Evolutionary conservation across 225 moss, liverwort and hornwort species (phyloP).

Genomic region (Pseudoscleropodium purum): DNA sequence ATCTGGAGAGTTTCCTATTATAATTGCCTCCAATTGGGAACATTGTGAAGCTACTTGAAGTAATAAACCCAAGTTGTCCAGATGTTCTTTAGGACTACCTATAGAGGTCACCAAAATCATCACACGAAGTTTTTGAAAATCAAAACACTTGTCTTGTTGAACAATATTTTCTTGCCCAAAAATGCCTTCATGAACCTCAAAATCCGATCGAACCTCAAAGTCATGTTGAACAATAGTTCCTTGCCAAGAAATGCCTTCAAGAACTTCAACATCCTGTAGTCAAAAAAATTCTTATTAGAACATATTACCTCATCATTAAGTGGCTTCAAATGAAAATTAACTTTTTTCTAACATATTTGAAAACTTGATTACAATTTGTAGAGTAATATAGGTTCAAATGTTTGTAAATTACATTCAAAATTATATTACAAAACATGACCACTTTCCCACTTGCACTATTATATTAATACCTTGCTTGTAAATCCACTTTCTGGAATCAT

Average conservation of each 20-base stretch:
- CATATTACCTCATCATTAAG: neutral
- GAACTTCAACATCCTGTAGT: neutral
- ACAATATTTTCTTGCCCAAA: rapidly evolving
- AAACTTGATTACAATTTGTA: neutral
- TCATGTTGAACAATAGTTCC: too few species aligned
- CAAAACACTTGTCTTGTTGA: neutral
- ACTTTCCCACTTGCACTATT: neutral
- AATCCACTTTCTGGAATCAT: neutral
- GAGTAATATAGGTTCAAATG: rapidly evolving
- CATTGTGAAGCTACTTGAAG: neutral
- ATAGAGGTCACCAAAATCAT: neutral
- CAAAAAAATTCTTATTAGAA: neutral
- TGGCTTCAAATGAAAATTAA: neutral
- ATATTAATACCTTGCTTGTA: neutral
- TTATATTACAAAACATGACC: neutral
- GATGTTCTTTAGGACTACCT: rapidly evolving
- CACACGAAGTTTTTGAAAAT: neutral
- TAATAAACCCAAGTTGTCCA: neutral
- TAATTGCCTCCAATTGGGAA: neutral
- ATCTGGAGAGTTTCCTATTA: neutral
- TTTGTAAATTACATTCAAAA: neutral
- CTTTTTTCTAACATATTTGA: neutral
- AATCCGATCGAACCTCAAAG: neutral
- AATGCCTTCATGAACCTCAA: neutral
- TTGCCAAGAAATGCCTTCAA: neutral